Conservation (phyloP, 805 yeast genomes). For the Barnettozyma botsteinii region DNA sequence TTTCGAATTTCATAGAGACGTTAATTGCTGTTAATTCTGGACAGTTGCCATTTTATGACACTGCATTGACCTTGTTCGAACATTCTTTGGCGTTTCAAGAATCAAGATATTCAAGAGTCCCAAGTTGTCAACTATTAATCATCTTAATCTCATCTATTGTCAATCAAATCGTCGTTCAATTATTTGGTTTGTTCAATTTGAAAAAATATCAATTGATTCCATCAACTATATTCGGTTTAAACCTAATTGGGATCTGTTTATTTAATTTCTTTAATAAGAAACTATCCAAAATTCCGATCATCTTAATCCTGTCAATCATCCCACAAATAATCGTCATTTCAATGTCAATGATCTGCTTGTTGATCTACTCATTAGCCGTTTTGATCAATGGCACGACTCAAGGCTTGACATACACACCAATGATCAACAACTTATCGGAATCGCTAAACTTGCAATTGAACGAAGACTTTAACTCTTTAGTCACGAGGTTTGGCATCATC, state of each 20-base stretch:
- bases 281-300: conserved; percentile 45
- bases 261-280: conserved; percentile 36
- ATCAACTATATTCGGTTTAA: conserved; percentile 52
- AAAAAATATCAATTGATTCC: conserved; percentile 57
- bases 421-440: conserved; percentile 33
- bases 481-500: conserved; percentile 53
- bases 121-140: conserved; percentile 46
- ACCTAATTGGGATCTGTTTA: conserved; percentile 44
- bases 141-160: conserved; percentile 50
- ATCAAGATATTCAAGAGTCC: conserved; percentile 45
- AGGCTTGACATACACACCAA: conserved; percentile 29
- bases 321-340: conserved; percentile 58
- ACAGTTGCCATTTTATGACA: conserved; percentile 50
- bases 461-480: conserved; percentile 64
- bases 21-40: conserved; percentile 56
- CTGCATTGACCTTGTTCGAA: conserved; percentile 69
- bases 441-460: conserved; percentile 33
- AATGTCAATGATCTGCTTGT: conserved; percentile 45
- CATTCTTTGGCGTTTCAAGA: conserved; percentile 75
- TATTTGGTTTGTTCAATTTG: conserved; percentile 49
- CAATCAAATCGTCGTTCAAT: conserved; percentile 57
- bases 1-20: conserved; percentile 61
- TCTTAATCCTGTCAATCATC: conserved; percentile 51
- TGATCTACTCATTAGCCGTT: conserved; percentile 55
- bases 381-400: conserved; percentile 36